Base-by-base conservation (phyloP, 2,329 filamentous ascomycete species). In the Gnomoniopsis smithogilvyi region DNA sequence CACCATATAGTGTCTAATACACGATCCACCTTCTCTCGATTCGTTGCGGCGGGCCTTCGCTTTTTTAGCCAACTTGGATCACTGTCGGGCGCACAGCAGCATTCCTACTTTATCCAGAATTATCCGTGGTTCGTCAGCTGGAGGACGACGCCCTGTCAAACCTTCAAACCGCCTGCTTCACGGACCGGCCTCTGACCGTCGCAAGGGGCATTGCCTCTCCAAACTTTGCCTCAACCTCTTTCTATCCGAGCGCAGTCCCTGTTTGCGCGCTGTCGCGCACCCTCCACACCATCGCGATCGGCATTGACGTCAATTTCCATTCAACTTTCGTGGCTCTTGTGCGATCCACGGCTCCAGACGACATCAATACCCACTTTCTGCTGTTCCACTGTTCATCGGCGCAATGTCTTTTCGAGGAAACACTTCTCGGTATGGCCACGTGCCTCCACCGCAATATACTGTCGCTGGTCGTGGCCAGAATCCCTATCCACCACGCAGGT, bases 401-500 rank as follows among this genome's bases (percentile, higher is more conserved):
- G 61, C 41, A 67, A 88, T 88, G 85, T 87, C 85, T 58, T 88
- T 88, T 69, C 78, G 81, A 68, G 81, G 82, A 67, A 82, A 87
- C 66, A 79, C 82, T 67, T 82, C 84, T 69, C 80, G 83, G 72
- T 88, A 88, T 67, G 85, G 85, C 74, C 83, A 88, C 73, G 75
- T 88, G 52, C 85, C 86, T 62, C 86, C 85, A 17, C 84, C 85
- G 33, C 85, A 87, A 69, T 88, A 88, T 66, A 80, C 83, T 17
- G 74, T 83, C 64, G 74, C 78, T 51, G 72, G 72, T 61, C 76
- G 73, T 62, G 72, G 76, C 47, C 72, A 75, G 60, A 68, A 72
- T 51, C 59, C 68, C 41, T 76, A 77, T 64, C 72, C 76, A 6
- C 70, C 69, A 47, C 80, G 89, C 64, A 82, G 85, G 64, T 82